phyloP scores from a whole-genome alignment of 306 rosid genomes.

The Vicia sativa region DNA sequence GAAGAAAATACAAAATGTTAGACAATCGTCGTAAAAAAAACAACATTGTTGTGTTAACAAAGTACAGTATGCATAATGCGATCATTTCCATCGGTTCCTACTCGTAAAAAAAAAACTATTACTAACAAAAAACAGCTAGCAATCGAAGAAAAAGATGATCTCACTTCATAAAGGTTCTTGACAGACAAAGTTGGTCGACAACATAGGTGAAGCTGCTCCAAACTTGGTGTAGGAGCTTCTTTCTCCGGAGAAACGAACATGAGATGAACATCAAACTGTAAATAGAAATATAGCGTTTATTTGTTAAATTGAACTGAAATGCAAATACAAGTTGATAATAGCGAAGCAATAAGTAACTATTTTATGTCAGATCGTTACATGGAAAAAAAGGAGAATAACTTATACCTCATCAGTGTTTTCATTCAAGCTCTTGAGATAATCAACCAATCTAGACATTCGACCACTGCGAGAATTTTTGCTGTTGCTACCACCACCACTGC shows the following conservation, averaged over 20 bases:
- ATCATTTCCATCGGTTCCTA: constrained; percentile 1
- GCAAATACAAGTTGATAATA: constrained; percentile 16
- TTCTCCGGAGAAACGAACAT: constrained; percentile 73
- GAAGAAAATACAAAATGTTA: constrained; percentile 35
- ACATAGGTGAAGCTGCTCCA: constrained; percentile 80
- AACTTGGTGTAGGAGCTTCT: constrained; percentile 54
- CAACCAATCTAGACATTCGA: constrained; percentile 79
- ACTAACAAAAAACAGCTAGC: constrained; percentile 24
- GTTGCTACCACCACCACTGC: constrained; percentile 66
- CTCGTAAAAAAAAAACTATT: constrained; percentile 2
- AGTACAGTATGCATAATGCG: constrained; percentile 5
- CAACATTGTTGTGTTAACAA: constrained; percentile 11
- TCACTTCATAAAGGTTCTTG: constrained; percentile 72
- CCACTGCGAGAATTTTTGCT: constrained; percentile 64
- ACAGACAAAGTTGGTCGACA: constrained; percentile 82
- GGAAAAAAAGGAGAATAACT: neutral
- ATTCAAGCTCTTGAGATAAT: constrained; percentile 68
- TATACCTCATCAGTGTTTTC: constrained; percentile 75
- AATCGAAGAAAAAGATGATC: constrained; percentile 41
- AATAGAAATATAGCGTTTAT: constrained; percentile 28
- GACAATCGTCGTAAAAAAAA: constrained; percentile 18
- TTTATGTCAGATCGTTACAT: neutral
- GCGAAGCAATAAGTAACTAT: constrained; percentile 33
- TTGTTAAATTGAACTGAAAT: constrained; percentile 34
- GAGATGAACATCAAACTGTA: constrained; percentile 81